These are phyloP conservation scores for Xerocomus amazonicus DNA, from an alignment of 1,284 basidiomycete species.

Conservation along the genomic window DNA sequence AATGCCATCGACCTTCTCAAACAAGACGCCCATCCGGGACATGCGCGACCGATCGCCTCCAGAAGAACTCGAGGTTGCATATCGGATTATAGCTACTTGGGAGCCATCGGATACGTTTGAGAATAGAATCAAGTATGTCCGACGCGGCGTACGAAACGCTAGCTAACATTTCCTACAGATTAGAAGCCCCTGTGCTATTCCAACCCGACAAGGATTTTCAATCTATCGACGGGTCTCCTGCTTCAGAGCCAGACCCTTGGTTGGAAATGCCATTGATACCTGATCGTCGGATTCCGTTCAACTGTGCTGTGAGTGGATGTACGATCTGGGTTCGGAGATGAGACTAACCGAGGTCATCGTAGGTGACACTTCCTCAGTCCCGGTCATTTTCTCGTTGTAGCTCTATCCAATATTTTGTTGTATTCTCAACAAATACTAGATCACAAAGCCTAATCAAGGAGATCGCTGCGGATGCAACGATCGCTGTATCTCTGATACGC, in stretches of 20 bases:
- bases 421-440: conserved; percentile 61
- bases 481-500: conserved; percentile 58
- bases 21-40: conserved; percentile 25
- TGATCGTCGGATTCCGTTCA: conserved; percentile 59
- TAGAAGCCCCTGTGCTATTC: conserved; percentile 61
- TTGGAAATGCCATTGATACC: conserved; percentile 61
- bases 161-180: conserved; percentile 34
- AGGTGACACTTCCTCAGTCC: conserved; percentile 63
- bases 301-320: conserved; percentile 50
- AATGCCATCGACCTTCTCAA: conserved; percentile 55
- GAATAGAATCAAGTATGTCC: conserved; percentile 46
- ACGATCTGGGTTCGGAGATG: background rate
- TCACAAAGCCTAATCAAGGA: conserved; percentile 53
- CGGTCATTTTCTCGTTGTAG: conserved; percentile 54
- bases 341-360: conserved; percentile 5
- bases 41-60: conserved; percentile 35
- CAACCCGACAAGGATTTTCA: conserved; percentile 59
- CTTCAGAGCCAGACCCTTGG: conserved; percentile 50
- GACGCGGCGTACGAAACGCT: background rate
- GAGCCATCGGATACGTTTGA: conserved; percentile 47
- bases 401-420: conserved; percentile 64
- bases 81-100: conserved; percentile 58
- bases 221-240: conserved; percentile 46
- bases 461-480: conserved; percentile 65
- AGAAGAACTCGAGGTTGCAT: conserved; percentile 48